Base-by-base conservation (phyloP, 169 alveolate genomes). In the Neospora caninum region DNA sequence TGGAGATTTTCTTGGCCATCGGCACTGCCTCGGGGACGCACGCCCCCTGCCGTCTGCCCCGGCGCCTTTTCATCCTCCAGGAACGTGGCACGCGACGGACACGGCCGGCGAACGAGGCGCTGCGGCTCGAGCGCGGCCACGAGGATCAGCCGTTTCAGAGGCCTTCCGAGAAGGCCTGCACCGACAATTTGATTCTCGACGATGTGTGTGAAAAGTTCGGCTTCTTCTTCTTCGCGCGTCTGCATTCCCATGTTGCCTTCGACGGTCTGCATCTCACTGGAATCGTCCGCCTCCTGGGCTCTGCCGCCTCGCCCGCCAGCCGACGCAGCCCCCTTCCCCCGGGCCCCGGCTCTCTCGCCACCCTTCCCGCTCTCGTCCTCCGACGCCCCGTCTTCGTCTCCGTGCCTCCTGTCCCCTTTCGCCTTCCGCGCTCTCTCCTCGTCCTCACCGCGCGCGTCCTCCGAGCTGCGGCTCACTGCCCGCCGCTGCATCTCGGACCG, bases 161-260 rank as follows among this genome's bases (percentile, higher is more conserved):
- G 92, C 38, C 80, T 29, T 36, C 92, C 92, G 22, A 86, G 92
- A n/a, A 86, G 92, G 49, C 92, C 92, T 38, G 70, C 43, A 27
- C 80, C 80, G 36, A 53, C 80, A n/a, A 86, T 38, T n/a, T 53
- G 58, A 0, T 16, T 29, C 45, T 86, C 92, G 80, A 86, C 18
- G 45, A 86, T 43, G 80, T 86, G 92, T 1, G 70, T 29, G 36
- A 86, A 53, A 45, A 86, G n/a, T 34, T 86, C 92, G 29, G 80
- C 92, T 27, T 86, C 92, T 20, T 86, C 92, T 34, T 86, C 92
- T 53, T 86, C 92, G 2, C 45, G 31, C 39, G 92, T 86, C 80
- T 86, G 92, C 92, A 86, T 86, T 1, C 92, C 92, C 80, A 86
- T 43, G 80, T 86, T 86, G 39, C 70, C 49, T 34, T 86, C 92